phyloP scores from a whole-genome alignment of 2,329 filamentous ascomycete species.

The Xylaria sp. region DNA sequence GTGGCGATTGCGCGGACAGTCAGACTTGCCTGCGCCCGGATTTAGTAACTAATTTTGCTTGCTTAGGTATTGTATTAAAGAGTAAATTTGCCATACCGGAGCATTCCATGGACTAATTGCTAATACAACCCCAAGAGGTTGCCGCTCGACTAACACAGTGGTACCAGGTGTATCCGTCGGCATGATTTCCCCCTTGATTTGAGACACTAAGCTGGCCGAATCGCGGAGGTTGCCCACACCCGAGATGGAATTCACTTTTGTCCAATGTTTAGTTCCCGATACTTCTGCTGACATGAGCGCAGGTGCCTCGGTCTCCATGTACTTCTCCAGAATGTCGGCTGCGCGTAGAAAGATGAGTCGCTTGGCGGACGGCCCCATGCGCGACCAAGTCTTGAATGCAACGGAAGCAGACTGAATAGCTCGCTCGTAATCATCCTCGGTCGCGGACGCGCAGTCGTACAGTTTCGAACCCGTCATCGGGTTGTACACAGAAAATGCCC shows the following conservation, averaged over 20 bases:
- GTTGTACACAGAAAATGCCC: constrained; percentile 34
- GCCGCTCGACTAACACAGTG: constrained; percentile 73
- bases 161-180: constrained; percentile 54
- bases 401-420: constrained; percentile 33
- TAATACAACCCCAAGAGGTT: constrained; percentile 82
- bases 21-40: constrained; percentile 23
- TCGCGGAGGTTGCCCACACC: constrained; percentile 55
- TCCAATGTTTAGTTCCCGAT: constrained; percentile 54
- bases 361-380: constrained; percentile 58
- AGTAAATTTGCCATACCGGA: background rate
- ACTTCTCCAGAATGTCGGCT: constrained; percentile 69
- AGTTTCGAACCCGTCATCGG: constrained; percentile 36
- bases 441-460: constrained; percentile 37
- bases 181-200: constrained; percentile 47
- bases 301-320: constrained; percentile 68
- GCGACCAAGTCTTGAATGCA: constrained; percentile 37
- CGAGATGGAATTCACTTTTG: constrained; percentile 54
- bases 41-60: background rate
- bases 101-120: constrained; percentile 83
- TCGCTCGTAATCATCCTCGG: constrained; percentile 26
- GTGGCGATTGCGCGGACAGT: constrained; percentile 48
- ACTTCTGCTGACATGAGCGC: constrained; percentile 68
- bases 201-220: constrained; percentile 54
- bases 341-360: constrained; percentile 77
- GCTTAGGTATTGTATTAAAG: background rate